Conservation (phyloP, 225 moss, liverwort and hornwort species). For the Physcomitrellopsis africana region DNA sequence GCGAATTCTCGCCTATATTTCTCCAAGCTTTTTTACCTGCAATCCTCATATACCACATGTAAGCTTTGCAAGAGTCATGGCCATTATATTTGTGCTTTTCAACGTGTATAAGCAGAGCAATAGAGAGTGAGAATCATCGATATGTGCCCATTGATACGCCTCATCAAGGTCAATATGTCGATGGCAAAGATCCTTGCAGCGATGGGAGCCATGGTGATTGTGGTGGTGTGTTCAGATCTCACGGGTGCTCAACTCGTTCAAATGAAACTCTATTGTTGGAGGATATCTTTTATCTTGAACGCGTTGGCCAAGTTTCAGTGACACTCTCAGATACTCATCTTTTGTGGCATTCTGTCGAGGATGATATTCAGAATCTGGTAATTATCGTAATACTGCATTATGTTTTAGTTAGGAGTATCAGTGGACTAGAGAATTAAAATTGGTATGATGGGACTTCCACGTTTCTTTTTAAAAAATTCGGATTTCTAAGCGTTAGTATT, state of each 20-base stretch:
- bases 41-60: conserved; percentile 11
- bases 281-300: conserved; percentile 47
- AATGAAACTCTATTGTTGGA: conserved; percentile 34
- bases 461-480: background rate
- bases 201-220: conserved; percentile 29
- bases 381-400: conserved; percentile 2
- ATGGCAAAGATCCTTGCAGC: conserved; percentile 35
- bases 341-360: conserved; percentile 40
- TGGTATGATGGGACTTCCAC: background rate
- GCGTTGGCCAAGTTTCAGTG: conserved; percentile 42
- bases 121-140: conserved; percentile 42
- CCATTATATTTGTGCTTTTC: conserved; percentile 25
- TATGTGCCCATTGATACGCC: conserved; percentile 43
- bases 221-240: conserved; percentile 30
- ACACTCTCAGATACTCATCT: conserved; percentile 44
- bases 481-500: background rate
- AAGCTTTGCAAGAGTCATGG: conserved; percentile 24
- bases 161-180: conserved; percentile 34
- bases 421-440: background rate
- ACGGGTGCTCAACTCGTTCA: conserved; percentile 24
- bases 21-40: conserved; percentile 17
- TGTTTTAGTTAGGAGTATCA: background rate
- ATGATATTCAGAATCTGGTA: conserved; percentile 33
- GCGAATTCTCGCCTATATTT: background rate
- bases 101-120: conserved; percentile 35